Percentiles rank a stretch among this genome's conserved stretches.
phyloP scores from a whole-genome alignment of 352 stramenopile genomes.

The Phytopythium oedochilum region DNA sequence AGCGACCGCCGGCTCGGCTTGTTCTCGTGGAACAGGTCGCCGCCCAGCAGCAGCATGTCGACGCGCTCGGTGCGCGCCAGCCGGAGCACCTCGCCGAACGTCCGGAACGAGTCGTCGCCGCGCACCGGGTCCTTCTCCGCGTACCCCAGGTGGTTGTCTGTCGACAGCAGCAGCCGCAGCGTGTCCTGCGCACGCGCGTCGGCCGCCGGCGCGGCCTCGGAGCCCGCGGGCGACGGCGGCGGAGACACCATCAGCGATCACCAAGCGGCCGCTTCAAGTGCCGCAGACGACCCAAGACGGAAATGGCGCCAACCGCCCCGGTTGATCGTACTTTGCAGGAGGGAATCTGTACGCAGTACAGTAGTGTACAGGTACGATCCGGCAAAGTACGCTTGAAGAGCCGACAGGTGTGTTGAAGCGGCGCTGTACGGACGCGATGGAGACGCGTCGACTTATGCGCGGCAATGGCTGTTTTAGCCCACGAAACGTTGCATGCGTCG shows the following conservation, averaged over 20 bases:
- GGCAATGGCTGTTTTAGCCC: no score
- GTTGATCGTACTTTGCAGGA: background rate
- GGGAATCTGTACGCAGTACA: no score
- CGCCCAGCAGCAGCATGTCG: slow-evolving; percentile 93
- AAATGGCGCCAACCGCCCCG: background rate
- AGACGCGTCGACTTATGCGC: no score
- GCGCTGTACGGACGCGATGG: no score
- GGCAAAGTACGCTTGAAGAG: background rate
- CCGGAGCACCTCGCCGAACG: slow-evolving; percentile 86
- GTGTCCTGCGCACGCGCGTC: slow-evolving; percentile 31
- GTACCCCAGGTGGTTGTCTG: slow-evolving; percentile 99
- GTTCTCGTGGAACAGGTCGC: slow-evolving; percentile 99
- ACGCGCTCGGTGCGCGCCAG: slow-evolving; percentile 63
- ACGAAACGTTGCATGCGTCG: no score
- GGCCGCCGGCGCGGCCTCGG: background rate
- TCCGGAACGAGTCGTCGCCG: slow-evolving; percentile 90
- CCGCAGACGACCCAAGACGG: background rate
- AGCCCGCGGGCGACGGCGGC: background rate
- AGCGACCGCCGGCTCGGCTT: slow-evolving; percentile 95
- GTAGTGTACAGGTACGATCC: background rate
- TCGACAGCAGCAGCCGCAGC: slow-evolving; percentile 92
- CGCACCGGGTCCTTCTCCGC: slow-evolving; percentile 95
- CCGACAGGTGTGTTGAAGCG: no score
- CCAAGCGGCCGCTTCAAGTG: background rate
- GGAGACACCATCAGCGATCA: background rate